Percentiles rank a stretch among this genome's conserved stretches.
phyloP scores from a whole-genome alignment of 805 yeast genomes.

The Monosporozyma aerobia region DNA sequence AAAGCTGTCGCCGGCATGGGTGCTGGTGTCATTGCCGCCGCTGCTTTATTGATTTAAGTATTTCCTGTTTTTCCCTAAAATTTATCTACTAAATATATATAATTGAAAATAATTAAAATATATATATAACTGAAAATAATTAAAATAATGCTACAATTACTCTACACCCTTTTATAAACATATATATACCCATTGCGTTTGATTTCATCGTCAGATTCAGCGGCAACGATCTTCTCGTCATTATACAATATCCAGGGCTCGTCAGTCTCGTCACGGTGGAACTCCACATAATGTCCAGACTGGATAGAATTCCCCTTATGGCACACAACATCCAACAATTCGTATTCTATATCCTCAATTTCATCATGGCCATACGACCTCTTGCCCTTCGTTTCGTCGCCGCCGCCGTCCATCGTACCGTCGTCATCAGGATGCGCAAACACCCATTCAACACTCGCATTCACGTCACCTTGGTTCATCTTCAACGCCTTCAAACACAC shows the following conservation, averaged over 20 bases:
- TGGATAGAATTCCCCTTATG: conserved; percentile 87
- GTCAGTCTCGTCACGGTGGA: conserved; percentile 38
- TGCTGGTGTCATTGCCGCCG: conserved; percentile 8
- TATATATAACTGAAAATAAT: too few relatives aligned
- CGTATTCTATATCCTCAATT: conserved; percentile 10
- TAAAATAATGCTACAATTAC: too few relatives aligned
- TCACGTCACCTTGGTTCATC: conserved; percentile 50
- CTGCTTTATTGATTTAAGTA: conserved; percentile 10
- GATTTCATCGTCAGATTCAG: conserved; percentile 36
- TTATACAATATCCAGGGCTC: conserved; percentile 70
- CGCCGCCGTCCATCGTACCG: conserved; percentile 36
- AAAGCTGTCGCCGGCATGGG: conserved; percentile 4
- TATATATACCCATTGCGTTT: conserved; percentile 42
- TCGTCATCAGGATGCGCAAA: conserved; percentile 74
- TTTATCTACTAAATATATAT: background rate
- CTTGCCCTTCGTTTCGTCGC: background rate
- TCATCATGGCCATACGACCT: conserved; percentile 11
- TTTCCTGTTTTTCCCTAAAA: background rate
- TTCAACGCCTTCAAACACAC: conserved; percentile 67
- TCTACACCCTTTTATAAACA: conserved; percentile 17
- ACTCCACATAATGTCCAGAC: conserved; percentile 87
- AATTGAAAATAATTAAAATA: background rate
- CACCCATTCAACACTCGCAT: conserved; percentile 85
- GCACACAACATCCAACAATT: conserved; percentile 61
- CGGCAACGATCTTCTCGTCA: conserved; percentile 75